Base-by-base conservation (phyloP, 2,329 filamentous ascomycete species). In the Ophiostoma pallidulum region DNA sequence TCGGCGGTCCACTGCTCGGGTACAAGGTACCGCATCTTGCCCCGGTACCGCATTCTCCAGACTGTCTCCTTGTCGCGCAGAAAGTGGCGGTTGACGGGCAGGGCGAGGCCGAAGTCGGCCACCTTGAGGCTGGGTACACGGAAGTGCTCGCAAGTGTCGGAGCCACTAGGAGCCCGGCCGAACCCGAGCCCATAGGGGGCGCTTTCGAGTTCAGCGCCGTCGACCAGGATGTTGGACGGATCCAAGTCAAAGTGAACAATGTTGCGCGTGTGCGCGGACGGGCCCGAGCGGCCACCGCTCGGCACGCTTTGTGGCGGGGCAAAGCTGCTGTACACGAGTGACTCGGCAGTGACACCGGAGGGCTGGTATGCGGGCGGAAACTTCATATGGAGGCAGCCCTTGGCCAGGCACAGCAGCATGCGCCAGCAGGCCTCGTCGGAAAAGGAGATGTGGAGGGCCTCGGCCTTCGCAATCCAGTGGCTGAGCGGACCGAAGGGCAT, bases 161-260 rank as follows among this genome's bases (percentile, higher is more conserved):
- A 19, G 20, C 28, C n/a, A n/a, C n/a, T n/a, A n/a, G n/a, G n/a
- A n/a, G n/a, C n/a, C n/a, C n/a, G n/a, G n/a, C n/a, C n/a, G n/a
- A n/a, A n/a, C n/a, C n/a, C n/a, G n/a, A n/a, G n/a, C n/a, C n/a
- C n/a, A 12, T n/a, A 10, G 4, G 33, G 6, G 8, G 4, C n/a
- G n/a, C 14, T n/a, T 4, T 10, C 18, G 4, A 18, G 19, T 29
- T 35, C 16, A 10, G 29, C 16, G 2, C 16, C 35, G 19, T 48
- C 48, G 10, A 54, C 47, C 7, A 56, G 26, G 12, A 56, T n/a
- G 38, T 56, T 56, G 41, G 32, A 43, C 38, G 54, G 51, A 47
- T 56, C 51, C 20, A 55, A 42, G 49, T 42, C 50, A 45, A 58
- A 49, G 51, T 55, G 56, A 45, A 53, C 54, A 36, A 51, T 45